Base-by-base conservation (phyloP, 495 filamentous ascomycete species). In the Hypomontagnella monticulosa region DNA sequence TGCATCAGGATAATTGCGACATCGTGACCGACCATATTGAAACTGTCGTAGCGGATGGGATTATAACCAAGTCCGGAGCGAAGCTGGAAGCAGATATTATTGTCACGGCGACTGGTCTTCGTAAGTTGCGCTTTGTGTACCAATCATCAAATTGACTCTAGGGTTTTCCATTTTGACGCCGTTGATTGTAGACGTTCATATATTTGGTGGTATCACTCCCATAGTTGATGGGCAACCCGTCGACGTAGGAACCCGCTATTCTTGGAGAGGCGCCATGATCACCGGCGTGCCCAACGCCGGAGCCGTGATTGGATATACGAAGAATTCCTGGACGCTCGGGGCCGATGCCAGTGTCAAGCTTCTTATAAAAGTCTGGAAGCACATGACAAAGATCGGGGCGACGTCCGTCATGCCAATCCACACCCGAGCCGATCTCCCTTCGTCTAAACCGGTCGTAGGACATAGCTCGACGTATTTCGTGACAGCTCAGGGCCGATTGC, bases 101-200 rank as follows among this genome's bases (percentile, higher is more conserved):
- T 70, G 73, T 93, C 61, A 91, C 89, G 0, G 90, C 90, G 2
- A 94, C 91, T 0, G 90, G 90, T 4, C 79, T 94, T 4, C 49
- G 65, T 68, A 32, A 63, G 65, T 15, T 30, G 18, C 16, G 18
- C 11, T 50, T 23, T 19, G 15, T 32, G 16, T 36, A 12, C 11
- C 4, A 6, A 36, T 14, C n/a, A 8, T 1, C 5, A 33, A 10
- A 5, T 51, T 6, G 6, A 37, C 6, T 34, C 2, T n/a, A 33
- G 33, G 27, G 23, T 27, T 6, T 6, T 6, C 23, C 23, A 23
- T 30, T n/a, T 50, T 66, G 40, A 66, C 27, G 0, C 4, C 0
- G 34, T 12, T 15, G 6, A 16, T 43, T 10, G 6, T 10, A 68
- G 82, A 84, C 52, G 63, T 91, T 20, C 78, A 78, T n/a, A 70